Evolutionary conservation across 495 filamentous ascomycete genomes (phyloP).

Genomic region (Podospora fimiseda): DNA sequence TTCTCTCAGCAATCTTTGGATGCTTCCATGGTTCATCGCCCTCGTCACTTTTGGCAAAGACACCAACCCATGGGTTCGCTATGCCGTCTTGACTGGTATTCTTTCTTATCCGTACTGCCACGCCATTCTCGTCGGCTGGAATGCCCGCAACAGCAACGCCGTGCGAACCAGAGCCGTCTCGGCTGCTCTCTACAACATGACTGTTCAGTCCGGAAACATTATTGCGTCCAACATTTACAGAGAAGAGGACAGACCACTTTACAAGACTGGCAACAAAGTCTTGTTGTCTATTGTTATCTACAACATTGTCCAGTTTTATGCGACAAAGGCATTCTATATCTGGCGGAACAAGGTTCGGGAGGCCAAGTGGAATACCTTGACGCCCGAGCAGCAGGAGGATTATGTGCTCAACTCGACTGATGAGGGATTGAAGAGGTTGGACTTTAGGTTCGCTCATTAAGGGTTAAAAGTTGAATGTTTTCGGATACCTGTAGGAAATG

Average conservation of each 20-base stretch:
- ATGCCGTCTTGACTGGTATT: constrained; percentile 44
- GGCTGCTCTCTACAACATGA: constrained; percentile 45
- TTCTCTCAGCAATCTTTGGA: constrained; percentile 49
- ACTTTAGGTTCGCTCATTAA: constrained; percentile 28
- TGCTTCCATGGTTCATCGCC: constrained; percentile 47
- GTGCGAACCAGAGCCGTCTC: constrained; percentile 59
- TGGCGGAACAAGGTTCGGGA: constrained; percentile 31
- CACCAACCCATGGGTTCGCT: constrained; percentile 46
- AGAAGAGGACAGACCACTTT: constrained; percentile 49
- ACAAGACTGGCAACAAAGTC: constrained; percentile 45
- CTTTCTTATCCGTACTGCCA: constrained; percentile 58
- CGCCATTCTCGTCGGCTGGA: constrained; percentile 55
- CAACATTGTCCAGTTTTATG: constrained; percentile 30
- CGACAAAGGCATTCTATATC: constrained; percentile 37
- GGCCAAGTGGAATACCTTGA: constrained; percentile 34
- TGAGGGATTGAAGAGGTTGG: constrained; percentile 26
- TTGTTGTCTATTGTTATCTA: constrained; percentile 41
- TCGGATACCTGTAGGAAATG: too few relatives aligned
- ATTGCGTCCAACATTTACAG: constrained; percentile 50
- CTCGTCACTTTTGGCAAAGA: constrained; percentile 37
- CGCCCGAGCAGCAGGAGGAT: constrained; percentile 28
- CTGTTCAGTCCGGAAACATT: constrained; percentile 43
- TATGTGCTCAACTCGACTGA: constrained; percentile 24
- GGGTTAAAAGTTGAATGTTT: too few relatives aligned
- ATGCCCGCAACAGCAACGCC: constrained; percentile 53